A percentile compares a stretch with the other conserved stretches of the same genome.
These are phyloP conservation scores for Leishmania lainsoni DNA, from an alignment of 208 protist genomes.

Conservation along the genomic window DNA sequence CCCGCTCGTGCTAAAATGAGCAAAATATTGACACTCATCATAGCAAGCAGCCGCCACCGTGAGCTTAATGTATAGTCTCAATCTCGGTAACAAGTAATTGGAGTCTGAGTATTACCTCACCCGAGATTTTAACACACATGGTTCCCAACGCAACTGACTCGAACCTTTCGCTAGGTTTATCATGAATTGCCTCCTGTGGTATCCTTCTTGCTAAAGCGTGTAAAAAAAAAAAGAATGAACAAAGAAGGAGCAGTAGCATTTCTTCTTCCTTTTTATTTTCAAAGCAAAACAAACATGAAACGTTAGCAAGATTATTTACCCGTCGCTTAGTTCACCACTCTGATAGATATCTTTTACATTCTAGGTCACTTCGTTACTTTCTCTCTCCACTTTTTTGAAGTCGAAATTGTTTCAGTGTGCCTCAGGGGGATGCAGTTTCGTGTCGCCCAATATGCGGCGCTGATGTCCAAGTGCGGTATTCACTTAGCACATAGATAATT, in stretches of 20 bases:
- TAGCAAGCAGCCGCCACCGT: not conserved
- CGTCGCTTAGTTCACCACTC: not conserved
- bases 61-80: not conserved
- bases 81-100: not conserved
- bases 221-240: not conserved
- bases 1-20: not conserved
- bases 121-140: not conserved
- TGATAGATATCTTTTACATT: not conserved
- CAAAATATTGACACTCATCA: not conserved
- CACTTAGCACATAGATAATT: not conserved
- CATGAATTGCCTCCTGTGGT: not conserved
- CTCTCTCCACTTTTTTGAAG: not conserved
- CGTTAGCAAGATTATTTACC: not conserved
- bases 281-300: not conserved
- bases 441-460: not conserved
- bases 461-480: not conserved
- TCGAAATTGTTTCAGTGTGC: not conserved
- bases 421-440: not conserved
- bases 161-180: too few relatives aligned
- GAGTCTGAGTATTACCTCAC: not conserved
- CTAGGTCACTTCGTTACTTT: not conserved
- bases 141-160: not conserved
- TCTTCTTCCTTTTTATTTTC: too few relatives aligned
- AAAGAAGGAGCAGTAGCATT: not conserved
- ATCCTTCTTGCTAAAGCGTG: not conserved